A percentile compares a stretch with the other conserved stretches of the same genome.
phyloP scores from a whole-genome alignment of 257 asterid genomes.

The Nicotiana paniculata region DNA sequence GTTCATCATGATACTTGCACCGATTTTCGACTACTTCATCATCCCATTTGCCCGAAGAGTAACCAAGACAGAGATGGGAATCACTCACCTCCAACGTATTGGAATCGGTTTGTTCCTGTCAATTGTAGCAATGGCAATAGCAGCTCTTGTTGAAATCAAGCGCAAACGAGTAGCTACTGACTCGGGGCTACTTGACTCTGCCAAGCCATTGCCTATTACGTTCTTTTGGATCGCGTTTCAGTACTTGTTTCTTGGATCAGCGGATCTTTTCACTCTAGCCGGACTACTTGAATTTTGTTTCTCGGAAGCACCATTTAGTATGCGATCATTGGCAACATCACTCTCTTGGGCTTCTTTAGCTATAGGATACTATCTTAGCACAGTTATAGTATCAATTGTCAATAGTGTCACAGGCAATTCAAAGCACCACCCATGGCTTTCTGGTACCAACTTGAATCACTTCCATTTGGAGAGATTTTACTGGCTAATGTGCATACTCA shows the following conservation, averaged over 20 bases:
- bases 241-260: constrained; percentile 79
- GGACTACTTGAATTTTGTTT: constrained; percentile 87
- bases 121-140: constrained; percentile 56
- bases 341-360: constrained; percentile 87
- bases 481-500: constrained; percentile 84
- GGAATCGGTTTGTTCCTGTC: constrained; percentile 69
- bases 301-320: constrained; percentile 75
- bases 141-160: constrained; percentile 68
- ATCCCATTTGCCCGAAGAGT: constrained; percentile 58
- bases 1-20: constrained; percentile 77
- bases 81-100: constrained; percentile 69
- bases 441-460: constrained; percentile 57
- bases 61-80: constrained; percentile 59
- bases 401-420: constrained; percentile 53
- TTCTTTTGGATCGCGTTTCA: constrained; percentile 86
- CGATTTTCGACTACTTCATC: constrained; percentile 61
- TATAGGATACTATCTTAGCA: constrained; percentile 76
- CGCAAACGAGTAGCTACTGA: constrained; percentile 48
- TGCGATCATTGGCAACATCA: constrained; percentile 86
- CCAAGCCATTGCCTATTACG: constrained; percentile 49
- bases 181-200: constrained; percentile 26
- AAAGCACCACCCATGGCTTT: constrained; percentile 49
- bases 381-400: constrained; percentile 63
- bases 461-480: constrained; percentile 68
- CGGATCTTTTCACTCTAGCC: constrained; percentile 82